These are phyloP conservation scores for Aphanomyces cochlioides DNA, from an alignment of 352 stramenopile species.

Conservation along the genomic window DNA sequence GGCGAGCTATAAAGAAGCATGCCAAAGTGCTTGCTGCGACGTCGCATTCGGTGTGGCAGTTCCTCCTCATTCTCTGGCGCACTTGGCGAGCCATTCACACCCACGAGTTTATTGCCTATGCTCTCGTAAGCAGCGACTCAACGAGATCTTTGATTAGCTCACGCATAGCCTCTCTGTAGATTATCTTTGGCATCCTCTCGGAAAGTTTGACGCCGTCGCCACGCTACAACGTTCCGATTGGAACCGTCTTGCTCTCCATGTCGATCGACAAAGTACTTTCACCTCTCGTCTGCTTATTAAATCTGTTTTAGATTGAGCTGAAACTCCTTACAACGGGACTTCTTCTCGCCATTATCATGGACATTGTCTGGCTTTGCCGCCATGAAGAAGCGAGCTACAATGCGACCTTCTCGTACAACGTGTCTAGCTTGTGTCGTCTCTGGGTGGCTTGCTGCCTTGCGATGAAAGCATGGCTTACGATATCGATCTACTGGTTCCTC, in stretches of 20 bases:
- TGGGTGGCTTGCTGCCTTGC: slow-evolving; percentile 48
- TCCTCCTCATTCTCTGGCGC: neutral
- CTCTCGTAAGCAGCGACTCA: slow-evolving; percentile 19
- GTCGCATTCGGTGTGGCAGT: slow-evolving; percentile 19
- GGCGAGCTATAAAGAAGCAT: slow-evolving; percentile 17
- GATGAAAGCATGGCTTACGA: slow-evolving; percentile 64
- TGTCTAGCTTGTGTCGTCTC: slow-evolving; percentile 48
- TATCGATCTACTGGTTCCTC: slow-evolving; percentile 62
- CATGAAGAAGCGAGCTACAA: slow-evolving; percentile 61
- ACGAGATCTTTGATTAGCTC: neutral
- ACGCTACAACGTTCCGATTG: slow-evolving; percentile 69
- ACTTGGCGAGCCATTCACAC: slow-evolving; percentile 6
- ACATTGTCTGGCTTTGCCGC: slow-evolving; percentile 65
- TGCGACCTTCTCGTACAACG: slow-evolving; percentile 47
- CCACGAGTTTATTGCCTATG: slow-evolving; percentile 24
- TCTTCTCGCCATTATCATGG: slow-evolving; percentile 41
- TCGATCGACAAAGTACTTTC: slow-evolving; percentile 25
- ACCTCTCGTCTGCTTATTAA: neutral
- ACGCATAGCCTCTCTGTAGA: neutral
- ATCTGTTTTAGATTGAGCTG: slow-evolving; percentile 38
- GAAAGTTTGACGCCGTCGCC: slow-evolving; percentile 57
- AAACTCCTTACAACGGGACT: slow-evolving; percentile 55
- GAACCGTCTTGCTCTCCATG: slow-evolving; percentile 30
- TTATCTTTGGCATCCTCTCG: slow-evolving; percentile 53
- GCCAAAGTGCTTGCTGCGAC: slow-evolving; percentile 1